Conservation (phyloP, 2,329 filamentous ascomycete genomes). For the Monilinia vaccinii-corymbosi region DNA sequence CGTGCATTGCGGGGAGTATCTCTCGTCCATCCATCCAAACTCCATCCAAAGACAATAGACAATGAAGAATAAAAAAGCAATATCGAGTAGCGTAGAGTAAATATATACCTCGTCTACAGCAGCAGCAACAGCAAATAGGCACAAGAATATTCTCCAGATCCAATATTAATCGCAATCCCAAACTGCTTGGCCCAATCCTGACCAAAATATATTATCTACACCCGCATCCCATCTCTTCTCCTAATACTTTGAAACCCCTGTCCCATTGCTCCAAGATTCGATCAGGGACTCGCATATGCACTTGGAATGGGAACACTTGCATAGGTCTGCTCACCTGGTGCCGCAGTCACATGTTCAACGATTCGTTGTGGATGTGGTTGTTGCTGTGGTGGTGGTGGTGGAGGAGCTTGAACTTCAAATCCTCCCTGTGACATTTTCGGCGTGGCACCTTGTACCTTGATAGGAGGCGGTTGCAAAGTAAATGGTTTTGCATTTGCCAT, state of each 20-base stretch:
- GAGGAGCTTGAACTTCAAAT: slow-evolving; percentile 42
- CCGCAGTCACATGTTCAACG: slow-evolving; percentile 58
- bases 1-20: neutral
- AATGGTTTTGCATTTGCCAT: slow-evolving; percentile 59
- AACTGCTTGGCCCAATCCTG: neutral
- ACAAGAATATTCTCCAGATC: neutral
- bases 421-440: slow-evolving; percentile 56
- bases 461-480: slow-evolving; percentile 76
- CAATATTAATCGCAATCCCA: neutral
- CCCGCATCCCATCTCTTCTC: neutral
- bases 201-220: neutral
- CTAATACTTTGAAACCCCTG: slow-evolving; percentile 22
- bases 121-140: neutral
- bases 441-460: slow-evolving; percentile 63
- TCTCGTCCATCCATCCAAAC: neutral
- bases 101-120: neutral
- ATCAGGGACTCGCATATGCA: slow-evolving; percentile 57
- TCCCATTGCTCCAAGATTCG: slow-evolving; percentile 32
- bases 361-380: slow-evolving; percentile 26
- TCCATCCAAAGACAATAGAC: neutral
- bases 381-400: neutral
- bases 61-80: neutral
- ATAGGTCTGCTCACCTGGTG: slow-evolving; percentile 76
- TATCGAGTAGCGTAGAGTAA: neutral
- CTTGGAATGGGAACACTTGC: slow-evolving; percentile 82